Evolutionary conservation across 139 green algal genomes (phyloP).

Genomic region (Nannochloris sp.): DNA sequence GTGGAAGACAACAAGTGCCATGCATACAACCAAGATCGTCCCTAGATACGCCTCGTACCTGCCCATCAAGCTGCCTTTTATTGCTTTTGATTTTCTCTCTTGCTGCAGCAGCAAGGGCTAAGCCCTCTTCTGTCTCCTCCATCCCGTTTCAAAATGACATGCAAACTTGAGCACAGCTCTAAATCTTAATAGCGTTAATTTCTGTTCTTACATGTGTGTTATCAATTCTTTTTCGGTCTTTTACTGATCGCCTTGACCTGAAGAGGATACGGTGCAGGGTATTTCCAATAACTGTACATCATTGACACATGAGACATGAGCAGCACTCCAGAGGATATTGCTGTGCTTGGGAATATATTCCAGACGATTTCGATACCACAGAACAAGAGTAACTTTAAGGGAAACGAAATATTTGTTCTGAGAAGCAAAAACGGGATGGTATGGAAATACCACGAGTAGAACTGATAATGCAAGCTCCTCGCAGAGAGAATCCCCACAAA

Average conservation of each 20-base stretch:
- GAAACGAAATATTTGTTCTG: slow-evolving; percentile 1
- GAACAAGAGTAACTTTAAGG: slow-evolving; percentile 23
- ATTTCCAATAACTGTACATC: slow-evolving; percentile 1
- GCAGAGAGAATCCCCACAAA: slow-evolving; percentile 67
- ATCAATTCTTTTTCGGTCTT: no score
- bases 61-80: slow-evolving; percentile 28
- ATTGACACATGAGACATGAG: slow-evolving; percentile 10
- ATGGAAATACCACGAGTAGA: slow-evolving; percentile 83
- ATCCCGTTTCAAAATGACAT: slow-evolving; percentile 7
- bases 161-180: no score
- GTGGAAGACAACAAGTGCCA: no score
- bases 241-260: no score
- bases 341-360: slow-evolving; percentile 35
- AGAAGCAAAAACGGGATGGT: slow-evolving; percentile 63
- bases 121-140: slow-evolving; percentile 40
- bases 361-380: slow-evolving; percentile 47
- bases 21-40: neutral
- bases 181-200: no score
- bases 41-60: neutral
- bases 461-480: slow-evolving; percentile 80
- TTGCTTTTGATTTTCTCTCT: slow-evolving; percentile 52
- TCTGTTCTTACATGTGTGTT: no score
- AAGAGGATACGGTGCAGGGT: slow-evolving; percentile 2
- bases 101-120: slow-evolving; percentile 40
- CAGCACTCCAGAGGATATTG: slow-evolving; percentile 14